These are phyloP conservation scores for Pseudofabraea citricarpa DNA, from an alignment of 2,329 filamentous ascomycete species.

Conservation along the genomic window DNA sequence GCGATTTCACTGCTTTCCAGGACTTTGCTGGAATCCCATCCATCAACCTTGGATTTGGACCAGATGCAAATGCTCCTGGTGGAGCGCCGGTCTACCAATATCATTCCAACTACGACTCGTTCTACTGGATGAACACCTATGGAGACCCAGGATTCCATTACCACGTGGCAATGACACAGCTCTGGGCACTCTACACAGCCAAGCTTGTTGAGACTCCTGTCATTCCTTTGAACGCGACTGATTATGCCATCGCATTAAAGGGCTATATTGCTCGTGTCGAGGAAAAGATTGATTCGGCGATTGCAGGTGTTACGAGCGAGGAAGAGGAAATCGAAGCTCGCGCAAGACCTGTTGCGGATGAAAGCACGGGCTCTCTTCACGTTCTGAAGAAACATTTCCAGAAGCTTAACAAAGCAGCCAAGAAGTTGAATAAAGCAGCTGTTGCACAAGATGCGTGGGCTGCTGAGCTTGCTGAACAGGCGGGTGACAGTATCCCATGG, in stretches of 20 bases:
- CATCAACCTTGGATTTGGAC: conserved; percentile 51
- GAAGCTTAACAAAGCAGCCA: conserved; percentile 21
- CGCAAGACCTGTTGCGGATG: conserved; percentile 15
- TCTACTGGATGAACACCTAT: conserved; percentile 76
- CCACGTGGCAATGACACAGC: conserved; percentile 52
- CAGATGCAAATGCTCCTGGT: conserved; percentile 22
- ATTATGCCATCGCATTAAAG: conserved; percentile 31
- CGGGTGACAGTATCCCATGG: conserved; percentile 62
- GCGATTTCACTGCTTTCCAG: conserved; percentile 64
- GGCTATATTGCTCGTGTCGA: conserved; percentile 25
- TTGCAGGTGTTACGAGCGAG: conserved; percentile 14
- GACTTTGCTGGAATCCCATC: conserved; percentile 47
- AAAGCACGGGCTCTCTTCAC: conserved; percentile 15
- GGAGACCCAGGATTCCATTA: conserved; percentile 64
- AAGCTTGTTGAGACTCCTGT: conserved; percentile 44
- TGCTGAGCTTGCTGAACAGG: conserved; percentile 31
- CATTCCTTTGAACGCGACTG: conserved; percentile 45
- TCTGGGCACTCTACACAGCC: conserved; percentile 45
- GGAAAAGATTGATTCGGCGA: conserved; percentile 19
- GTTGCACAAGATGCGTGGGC: conserved; percentile 23
- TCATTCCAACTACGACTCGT: conserved; percentile 80
- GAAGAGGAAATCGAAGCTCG: conserved; percentile 24
- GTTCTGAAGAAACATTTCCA: conserved; percentile 21
- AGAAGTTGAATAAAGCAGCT: conserved; percentile 16
- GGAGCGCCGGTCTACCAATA: conserved; percentile 62